Percentiles rank a stretch among this genome's conserved stretches.
Evolutionary conservation across 495 filamentous ascomycete species (phyloP).

Genomic region (Ascodesmis nigricans): DNA sequence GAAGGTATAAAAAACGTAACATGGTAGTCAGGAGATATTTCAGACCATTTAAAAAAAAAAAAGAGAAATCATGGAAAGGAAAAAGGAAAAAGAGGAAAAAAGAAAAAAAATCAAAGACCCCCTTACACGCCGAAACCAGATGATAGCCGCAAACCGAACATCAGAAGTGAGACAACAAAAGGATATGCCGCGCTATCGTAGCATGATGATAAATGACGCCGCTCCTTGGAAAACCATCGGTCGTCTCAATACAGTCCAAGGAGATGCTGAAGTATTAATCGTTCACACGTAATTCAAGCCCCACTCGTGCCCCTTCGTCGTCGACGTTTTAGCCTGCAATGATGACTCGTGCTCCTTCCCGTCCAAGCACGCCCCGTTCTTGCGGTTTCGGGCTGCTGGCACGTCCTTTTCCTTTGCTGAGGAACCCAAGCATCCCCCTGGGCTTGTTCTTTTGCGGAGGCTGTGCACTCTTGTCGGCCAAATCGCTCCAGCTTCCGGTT

Average conservation of each 20-base stretch:
- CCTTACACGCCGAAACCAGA: slow-evolving; percentile 17
- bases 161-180: no score
- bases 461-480: slow-evolving; percentile 61
- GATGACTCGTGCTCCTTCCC: slow-evolving; percentile 72
- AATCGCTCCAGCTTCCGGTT: slow-evolving; percentile 67
- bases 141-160: no score
- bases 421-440: slow-evolving; percentile 72
- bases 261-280: no score
- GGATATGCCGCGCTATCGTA: no score
- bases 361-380: slow-evolving; percentile 80
- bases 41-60: slow-evolving; percentile 24
- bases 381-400: slow-evolving; percentile 84
- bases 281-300: no score
- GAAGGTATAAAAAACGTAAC: slow-evolving; percentile 31
- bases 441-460: slow-evolving; percentile 38
- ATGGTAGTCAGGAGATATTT: slow-evolving; percentile 25
- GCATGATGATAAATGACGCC: no score
- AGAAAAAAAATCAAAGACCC: slow-evolving; percentile 9
- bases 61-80: slow-evolving; percentile 18
- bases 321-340: no score
- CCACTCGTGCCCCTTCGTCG: no score
- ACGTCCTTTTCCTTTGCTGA: slow-evolving; percentile 69
- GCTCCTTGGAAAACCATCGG: no score
- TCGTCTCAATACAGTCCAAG: no score
- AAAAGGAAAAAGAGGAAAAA: slow-evolving; percentile 12